Conservation (phyloP, 306 rosid genomes). For the Sphenostylis stenocarpa region DNA sequence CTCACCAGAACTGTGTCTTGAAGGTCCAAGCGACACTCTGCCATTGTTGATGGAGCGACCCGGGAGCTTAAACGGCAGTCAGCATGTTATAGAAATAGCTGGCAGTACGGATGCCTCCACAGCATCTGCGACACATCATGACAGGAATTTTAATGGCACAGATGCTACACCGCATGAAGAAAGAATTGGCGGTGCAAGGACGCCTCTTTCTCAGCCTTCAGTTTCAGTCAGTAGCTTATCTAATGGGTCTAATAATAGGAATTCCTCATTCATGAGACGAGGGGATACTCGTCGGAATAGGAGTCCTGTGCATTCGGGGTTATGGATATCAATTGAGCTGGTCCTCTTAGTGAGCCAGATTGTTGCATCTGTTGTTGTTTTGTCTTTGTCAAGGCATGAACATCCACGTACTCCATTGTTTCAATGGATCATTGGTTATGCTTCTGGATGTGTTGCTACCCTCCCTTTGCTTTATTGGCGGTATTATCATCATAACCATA, state of each 20-base stretch:
- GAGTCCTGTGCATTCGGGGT: constrained; percentile 88
- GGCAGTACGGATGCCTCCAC: constrained; percentile 54
- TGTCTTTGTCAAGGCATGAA: constrained; percentile 80
- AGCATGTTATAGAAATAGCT: constrained; percentile 64
- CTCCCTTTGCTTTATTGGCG: constrained; percentile 97
- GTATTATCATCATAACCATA: constrained; percentile 71
- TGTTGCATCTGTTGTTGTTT: constrained; percentile 73
- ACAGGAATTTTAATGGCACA: constrained; percentile 46
- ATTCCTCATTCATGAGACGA: constrained; percentile 58
- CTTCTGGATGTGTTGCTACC: constrained; percentile 88
- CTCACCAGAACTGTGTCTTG: constrained; percentile 50
- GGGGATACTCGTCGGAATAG: constrained; percentile 77
- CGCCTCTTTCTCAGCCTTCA: constrained; percentile 44
- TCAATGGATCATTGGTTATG: constrained; percentile 90
- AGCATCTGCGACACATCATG: constrained; percentile 49
- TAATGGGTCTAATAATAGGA: constrained; percentile 66
- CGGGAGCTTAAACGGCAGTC: constrained; percentile 37
- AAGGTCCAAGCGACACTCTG: constrained; percentile 43
- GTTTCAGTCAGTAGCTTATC: constrained; percentile 48
- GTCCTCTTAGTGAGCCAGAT: constrained; percentile 83
- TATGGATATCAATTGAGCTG: constrained; percentile 92
- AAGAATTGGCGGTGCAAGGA: constrained; percentile 43
- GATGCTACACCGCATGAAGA: constrained; percentile 54
- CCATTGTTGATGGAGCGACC: constrained; percentile 68
- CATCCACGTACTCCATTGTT: constrained; percentile 80